Evolutionary conservation across 108 stramenopile genomes (phyloP).

Genomic region (Pseudonitzschia delicatissima): DNA sequence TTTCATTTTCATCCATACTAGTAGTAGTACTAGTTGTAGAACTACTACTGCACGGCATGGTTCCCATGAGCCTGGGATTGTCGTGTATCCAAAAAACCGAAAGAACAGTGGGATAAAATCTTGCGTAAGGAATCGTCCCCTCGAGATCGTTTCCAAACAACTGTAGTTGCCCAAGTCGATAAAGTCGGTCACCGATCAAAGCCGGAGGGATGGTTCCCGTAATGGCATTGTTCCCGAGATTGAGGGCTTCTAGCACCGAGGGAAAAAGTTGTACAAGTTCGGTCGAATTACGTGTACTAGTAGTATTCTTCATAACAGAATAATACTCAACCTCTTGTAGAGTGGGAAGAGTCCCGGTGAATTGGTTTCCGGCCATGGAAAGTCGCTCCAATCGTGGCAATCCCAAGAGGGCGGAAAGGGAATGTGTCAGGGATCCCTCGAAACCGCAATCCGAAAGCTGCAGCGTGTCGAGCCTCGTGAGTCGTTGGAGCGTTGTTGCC

Average conservation of each 20-base stretch:
- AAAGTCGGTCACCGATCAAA: conserved; percentile 8
- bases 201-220: conserved; percentile 38
- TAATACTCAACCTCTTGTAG: neutral
- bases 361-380: neutral
- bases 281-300: no score
- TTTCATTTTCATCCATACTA: no score
- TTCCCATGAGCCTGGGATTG: neutral
- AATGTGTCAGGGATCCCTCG: neutral
- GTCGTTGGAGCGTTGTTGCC: neutral
- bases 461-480: neutral
- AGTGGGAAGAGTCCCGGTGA: neutral
- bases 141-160: conserved; percentile 28
- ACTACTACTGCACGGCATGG: neutral
- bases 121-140: conserved; percentile 45
- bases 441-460: neutral
- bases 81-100: neutral
- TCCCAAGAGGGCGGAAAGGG: neutral
- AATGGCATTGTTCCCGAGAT: conserved; percentile 32
- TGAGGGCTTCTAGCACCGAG: neutral
- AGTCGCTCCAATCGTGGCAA: neutral
- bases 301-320: neutral
- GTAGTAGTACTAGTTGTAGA: no score
- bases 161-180: neutral
- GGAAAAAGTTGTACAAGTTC: neutral
- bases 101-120: no score